These are phyloP conservation scores for Saprolegnia diclina DNA, from an alignment of 352 stramenopile genomes.

Conservation along the genomic window DNA sequence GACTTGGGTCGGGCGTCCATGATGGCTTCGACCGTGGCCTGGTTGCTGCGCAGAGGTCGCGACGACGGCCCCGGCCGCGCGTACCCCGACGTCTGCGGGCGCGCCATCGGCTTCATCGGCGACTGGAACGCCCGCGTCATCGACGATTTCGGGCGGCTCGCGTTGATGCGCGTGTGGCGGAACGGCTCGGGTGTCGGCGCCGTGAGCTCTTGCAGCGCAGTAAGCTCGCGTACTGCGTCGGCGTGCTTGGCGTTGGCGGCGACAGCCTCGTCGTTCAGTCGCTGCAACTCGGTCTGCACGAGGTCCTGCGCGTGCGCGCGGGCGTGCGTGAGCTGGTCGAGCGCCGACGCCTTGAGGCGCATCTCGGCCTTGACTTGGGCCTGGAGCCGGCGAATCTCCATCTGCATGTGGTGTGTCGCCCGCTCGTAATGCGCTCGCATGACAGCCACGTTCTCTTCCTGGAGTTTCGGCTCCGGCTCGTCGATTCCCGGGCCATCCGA, in stretches of 20 bases:
- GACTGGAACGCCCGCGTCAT: background rate
- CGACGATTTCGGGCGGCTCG: constrained; percentile 27
- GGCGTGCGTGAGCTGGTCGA: constrained; percentile 39
- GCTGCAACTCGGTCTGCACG: constrained; percentile 39
- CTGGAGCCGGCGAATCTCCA: constrained; percentile 60
- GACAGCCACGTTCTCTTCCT: background rate
- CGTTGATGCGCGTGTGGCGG: constrained; percentile 39
- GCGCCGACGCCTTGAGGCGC: constrained; percentile 39
- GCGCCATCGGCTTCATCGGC: background rate
- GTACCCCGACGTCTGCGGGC: background rate
- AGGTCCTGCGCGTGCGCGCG: constrained; percentile 37
- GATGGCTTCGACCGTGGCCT: background rate
- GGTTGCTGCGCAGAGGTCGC: background rate
- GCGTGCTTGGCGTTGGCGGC: constrained; percentile 32
- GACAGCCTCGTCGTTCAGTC: constrained; percentile 42
- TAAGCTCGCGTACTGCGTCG: constrained; percentile 38
- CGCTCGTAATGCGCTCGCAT: background rate
- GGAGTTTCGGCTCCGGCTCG: constrained; percentile 19
- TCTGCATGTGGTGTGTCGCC: constrained; percentile 51
- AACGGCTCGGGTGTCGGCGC: constrained; percentile 39
- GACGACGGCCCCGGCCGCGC: background rate
- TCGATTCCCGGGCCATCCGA: background rate
- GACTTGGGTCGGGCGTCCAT: constrained; percentile 11
- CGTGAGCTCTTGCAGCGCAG: constrained; percentile 40
- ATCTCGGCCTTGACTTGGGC: constrained; percentile 51